phyloP scores from a whole-genome alignment of 768 basidiomycete species.

The Lactifluus piperatus region DNA sequence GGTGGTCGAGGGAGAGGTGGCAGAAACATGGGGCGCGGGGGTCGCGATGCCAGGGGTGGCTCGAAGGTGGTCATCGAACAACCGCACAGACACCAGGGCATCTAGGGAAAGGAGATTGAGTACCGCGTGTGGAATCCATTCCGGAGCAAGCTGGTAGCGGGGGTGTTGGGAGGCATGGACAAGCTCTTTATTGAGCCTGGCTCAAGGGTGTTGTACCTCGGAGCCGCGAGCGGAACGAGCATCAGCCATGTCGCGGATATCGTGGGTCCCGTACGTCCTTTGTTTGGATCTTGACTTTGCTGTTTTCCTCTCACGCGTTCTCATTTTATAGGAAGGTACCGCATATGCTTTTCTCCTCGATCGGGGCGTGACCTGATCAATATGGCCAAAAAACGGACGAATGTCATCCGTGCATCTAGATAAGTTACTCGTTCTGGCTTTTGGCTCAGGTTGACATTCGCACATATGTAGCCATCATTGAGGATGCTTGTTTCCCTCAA shows the following conservation, averaged over 20 bases:
- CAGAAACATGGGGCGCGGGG: conserved; percentile 56
- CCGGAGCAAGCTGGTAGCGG: conserved; percentile 92
- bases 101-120: conserved; percentile 96
- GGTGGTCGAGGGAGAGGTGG: conserved; percentile 43
- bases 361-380: conserved; percentile 43
- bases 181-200: too few relatives aligned
- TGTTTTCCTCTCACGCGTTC: neutral
- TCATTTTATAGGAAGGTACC: neutral
- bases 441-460: neutral
- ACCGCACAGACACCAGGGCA: conserved; percentile 90
- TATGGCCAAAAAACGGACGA: too few relatives aligned
- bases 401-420: conserved; percentile 24
- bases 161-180: conserved; percentile 92
- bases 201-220: too few relatives aligned
- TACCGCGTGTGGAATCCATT: conserved; percentile 99
- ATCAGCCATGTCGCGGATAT: conserved; percentile 99
- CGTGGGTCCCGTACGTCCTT: conserved; percentile 75
- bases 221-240: conserved; percentile 91
- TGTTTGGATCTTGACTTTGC: neutral
- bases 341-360: too few relatives aligned
- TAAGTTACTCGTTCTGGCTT: too few relatives aligned
- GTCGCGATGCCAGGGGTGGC: conserved; percentile 71
- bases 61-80: conserved; percentile 86
- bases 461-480: conserved; percentile 67
- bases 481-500: conserved; percentile 94